phyloP scores from a whole-genome alignment of 495 filamentous ascomycete species.

The Penicillium cataractarum region DNA sequence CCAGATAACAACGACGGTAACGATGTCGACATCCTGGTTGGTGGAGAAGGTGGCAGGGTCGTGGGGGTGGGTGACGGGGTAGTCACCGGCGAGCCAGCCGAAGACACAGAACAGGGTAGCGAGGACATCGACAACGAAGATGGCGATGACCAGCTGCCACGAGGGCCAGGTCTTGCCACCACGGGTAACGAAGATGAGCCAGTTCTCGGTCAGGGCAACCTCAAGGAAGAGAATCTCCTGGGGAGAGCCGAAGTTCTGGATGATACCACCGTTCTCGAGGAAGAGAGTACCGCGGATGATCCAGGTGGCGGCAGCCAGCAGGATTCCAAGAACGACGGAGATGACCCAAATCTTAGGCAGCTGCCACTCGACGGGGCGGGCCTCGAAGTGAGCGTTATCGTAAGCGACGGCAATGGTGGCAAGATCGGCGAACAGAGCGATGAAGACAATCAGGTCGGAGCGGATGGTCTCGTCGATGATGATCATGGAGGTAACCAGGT shows the following conservation, averaged over 20 bases:
- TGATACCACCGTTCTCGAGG: slow-evolving; percentile 69
- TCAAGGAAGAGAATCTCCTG: slow-evolving; percentile 77
- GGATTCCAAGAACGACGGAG: slow-evolving; percentile 64
- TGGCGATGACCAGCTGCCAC: slow-evolving; percentile 72
- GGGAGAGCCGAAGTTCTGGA: slow-evolving; percentile 71
- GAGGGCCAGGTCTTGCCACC: slow-evolving; percentile 72
- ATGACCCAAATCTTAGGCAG: slow-evolving; percentile 80
- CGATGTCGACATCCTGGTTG: slow-evolving; percentile 70
- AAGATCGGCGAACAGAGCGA: slow-evolving; percentile 76
- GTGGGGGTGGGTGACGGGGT: slow-evolving; percentile 47
- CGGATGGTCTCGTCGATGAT: slow-evolving; percentile 74
- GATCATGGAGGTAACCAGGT: slow-evolving; percentile 77
- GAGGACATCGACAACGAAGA: slow-evolving; percentile 70
- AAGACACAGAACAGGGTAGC: slow-evolving; percentile 75
- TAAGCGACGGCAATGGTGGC: slow-evolving; percentile 77
- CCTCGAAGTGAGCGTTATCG: slow-evolving; percentile 75
- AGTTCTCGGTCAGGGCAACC: slow-evolving; percentile 75
- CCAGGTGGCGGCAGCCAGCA: slow-evolving; percentile 71
- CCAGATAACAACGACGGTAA: slow-evolving; percentile 81
- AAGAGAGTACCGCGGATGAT: slow-evolving; percentile 68
- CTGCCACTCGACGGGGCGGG: slow-evolving; percentile 76
- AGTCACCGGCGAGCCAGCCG: slow-evolving; percentile 64
- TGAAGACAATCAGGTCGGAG: slow-evolving; percentile 72
- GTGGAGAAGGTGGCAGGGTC: slow-evolving; percentile 50
- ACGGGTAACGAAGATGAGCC: slow-evolving; percentile 80